Evolutionary conservation across 108 stramenopile genomes (phyloP), one percentile per base, ranked within the genome.

Genomic region (Cyclotella choctawhatcheeana): DNA sequence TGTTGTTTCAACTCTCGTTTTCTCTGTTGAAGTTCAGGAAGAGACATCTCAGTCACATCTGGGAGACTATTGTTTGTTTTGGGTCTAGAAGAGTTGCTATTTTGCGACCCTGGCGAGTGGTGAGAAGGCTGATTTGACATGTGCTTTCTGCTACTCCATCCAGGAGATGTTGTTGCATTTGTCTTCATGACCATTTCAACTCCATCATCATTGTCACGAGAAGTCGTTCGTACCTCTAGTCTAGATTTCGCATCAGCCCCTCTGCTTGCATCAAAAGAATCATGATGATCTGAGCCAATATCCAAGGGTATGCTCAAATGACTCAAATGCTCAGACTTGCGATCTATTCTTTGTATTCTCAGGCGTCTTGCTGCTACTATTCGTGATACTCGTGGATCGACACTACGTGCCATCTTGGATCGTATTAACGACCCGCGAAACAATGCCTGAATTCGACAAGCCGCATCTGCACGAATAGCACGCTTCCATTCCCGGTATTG

Each of bases 401-500:
- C 69, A 55, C 86, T 79, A 18, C 76, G 83, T 21, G 82, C 55
- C 47, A 94, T 67, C 52, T 58, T 60, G 78, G 72, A 75, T 64
- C 93, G 68, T 2, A 67, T 64, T 8, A 66, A 47, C 5, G 87
- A 85, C 20, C 91, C 93, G 24, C 95, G 87, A 33, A 83, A 82
- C 30, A 96, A 56, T 6, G 90, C 91, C 61, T 94, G 93, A 62
- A 96, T 90, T 22, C 90, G 73, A 63, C 87, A 86, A 17, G 92
- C 91, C 10, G 93, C 92, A 74, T 96, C 92, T 8, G 91, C 85
- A 22, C 95, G 87, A 74, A 96, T 94, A 27, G 88, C 90, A 8
- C 90, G 73, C 62, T 96, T 96, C 93, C 93, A 94, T 33, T 93
- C 93, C 32, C 92, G 62, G 58, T 96, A 96, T 67, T 93, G 93